Conservation (phyloP, 345 rosid genomes). For the Erysimum cheiranthoides region DNA sequence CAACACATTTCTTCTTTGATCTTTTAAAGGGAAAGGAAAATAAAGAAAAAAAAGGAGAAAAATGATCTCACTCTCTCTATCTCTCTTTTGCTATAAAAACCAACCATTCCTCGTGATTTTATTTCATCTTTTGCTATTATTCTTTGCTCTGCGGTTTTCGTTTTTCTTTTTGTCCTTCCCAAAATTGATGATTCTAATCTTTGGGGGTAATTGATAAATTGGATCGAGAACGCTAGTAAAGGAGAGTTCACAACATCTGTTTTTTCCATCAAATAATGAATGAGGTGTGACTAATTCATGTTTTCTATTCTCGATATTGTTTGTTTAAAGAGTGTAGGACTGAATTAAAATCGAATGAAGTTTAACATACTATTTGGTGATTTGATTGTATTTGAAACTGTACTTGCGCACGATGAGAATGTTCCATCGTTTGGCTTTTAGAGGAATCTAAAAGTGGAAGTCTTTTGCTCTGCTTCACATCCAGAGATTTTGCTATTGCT, state of each 20-base stretch:
- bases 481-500: not conserved
- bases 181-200: constrained; percentile 10
- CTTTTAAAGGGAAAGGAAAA: constrained; percentile 37
- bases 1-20: constrained; percentile 41
- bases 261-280: constrained; percentile 16
- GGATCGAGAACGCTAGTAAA: constrained; percentile 27
- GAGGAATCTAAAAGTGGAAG: not conserved
- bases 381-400: not conserved
- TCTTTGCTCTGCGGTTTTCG: not conserved
- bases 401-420: too few species aligned
- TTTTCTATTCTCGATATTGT: not conserved
- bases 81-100: constrained; percentile 27
- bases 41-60: constrained; percentile 16
- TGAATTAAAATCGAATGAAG: not conserved
- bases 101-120: constrained; percentile 37
- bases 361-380: not conserved
- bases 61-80: constrained; percentile 1
- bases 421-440: not conserved
- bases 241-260: constrained; percentile 20
- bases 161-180: constrained; percentile 15
- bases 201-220: constrained; percentile 17
- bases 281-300: not conserved
- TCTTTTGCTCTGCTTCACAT: not conserved
- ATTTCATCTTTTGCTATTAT: constrained; percentile 31
- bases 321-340: not conserved